phyloP scores from a whole-genome alignment of 139 green algal species.

The Klebsormidium nitens region DNA sequence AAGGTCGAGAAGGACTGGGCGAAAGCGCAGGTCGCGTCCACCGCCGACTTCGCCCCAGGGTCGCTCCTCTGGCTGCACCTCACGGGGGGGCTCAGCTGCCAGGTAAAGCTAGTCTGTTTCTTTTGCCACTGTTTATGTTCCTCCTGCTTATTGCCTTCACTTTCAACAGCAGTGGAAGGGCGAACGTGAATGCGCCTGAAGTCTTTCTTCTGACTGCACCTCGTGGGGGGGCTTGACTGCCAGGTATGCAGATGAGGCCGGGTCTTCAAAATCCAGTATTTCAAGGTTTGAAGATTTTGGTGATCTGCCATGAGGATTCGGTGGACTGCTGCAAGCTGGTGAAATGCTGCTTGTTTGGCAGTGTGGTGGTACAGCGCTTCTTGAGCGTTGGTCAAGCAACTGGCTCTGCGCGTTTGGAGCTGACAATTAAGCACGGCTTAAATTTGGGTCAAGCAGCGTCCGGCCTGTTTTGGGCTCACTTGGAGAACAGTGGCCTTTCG shows the following conservation, averaged over 20 bases:
- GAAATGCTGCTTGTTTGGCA: too few species aligned
- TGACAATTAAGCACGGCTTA: too few species aligned
- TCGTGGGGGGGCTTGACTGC: not conserved
- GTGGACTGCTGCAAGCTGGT: too few species aligned
- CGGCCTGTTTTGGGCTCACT: too few species aligned
- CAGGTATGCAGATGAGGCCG: not conserved
- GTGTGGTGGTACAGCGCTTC: too few species aligned
- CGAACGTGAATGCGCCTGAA: too few species aligned
- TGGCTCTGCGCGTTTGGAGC: too few species aligned
- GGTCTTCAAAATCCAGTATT: not conserved
- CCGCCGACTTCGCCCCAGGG: slow-evolving; percentile 58
- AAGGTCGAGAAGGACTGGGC: slow-evolving; percentile 48
- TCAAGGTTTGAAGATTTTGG: slow-evolving; percentile 3
- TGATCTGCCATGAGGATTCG: too few species aligned
- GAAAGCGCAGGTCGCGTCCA: slow-evolving; percentile 48
- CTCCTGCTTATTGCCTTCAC: not conserved
- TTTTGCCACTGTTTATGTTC: not conserved
- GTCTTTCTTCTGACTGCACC: not conserved
- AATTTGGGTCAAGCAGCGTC: too few species aligned
- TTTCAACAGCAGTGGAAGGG: too few species aligned
- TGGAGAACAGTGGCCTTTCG: too few species aligned
- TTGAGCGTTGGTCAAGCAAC: too few species aligned
- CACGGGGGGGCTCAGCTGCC: slow-evolving; percentile 64
- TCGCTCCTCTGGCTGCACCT: slow-evolving; percentile 67
- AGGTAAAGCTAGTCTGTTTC: slow-evolving; percentile 10